Base-by-base conservation (phyloP, 768 basidiomycete genomes). In the Rossbeevera mucosa region DNA sequence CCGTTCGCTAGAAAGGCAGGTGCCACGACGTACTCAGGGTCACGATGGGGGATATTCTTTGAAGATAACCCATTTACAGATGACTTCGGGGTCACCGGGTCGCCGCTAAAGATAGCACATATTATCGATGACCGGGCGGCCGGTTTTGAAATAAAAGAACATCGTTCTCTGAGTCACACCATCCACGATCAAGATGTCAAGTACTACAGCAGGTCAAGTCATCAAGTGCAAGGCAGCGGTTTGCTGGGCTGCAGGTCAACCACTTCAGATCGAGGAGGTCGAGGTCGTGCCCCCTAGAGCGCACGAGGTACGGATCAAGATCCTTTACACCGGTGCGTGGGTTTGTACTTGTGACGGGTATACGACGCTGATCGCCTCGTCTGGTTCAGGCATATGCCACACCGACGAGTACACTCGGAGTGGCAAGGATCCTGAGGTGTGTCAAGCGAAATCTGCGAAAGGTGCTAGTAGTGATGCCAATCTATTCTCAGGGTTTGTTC, bases 351-450 rank as follows among this genome's bases (percentile, higher is more conserved):
- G 21, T 44, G 51, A 36, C 44, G 33, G 33, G 47, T 60, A 50
- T 48, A 47, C 38, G 28, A 41, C 12, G 29, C 5, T 20, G 20
- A 30, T 48, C 56, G 24, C 46, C 40, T 33, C 44, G 47, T 41
- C 25, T 42, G 36, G 24, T 25, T 33, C 53, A 89, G 88, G 88
- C 55, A 88, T 99, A 67, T 99, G 96, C 73, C 94, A 98, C 71
- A 97, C 95, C 64, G 94, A 98, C 64, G 94, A 94, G 66, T 98
- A 94, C 75, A 94, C 93, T 55, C 86, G 94, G 66, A 94, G 91
- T 67, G 94, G 94, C 51, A 88, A 88, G 71, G 95, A 99, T 69
- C 85, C 94, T 40, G 96, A 98, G 81, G 94, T 88, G 67, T 48
- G 64, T 56, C 21, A 42, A 22, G 20, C 16, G 38, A 55, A 36